Conservation (phyloP, 73 alveolate species). For the Tetrahymena elliotti region DNA sequence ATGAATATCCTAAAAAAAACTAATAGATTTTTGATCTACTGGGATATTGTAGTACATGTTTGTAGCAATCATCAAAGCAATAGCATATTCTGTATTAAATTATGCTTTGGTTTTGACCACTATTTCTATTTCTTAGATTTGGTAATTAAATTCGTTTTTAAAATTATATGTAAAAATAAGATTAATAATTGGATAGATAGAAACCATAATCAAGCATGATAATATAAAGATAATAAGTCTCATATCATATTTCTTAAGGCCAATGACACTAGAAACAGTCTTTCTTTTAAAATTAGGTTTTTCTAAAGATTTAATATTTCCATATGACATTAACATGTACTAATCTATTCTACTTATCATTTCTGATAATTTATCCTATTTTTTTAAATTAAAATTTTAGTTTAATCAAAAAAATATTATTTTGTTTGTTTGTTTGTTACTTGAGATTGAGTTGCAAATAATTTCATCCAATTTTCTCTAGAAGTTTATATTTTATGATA, state of each 20-base stretch:
- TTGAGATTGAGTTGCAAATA: neutral
- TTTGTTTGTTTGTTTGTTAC: too few relatives aligned
- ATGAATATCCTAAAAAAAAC: neutral
- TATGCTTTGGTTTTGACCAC: neutral
- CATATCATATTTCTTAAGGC: neutral
- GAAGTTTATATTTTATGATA: neutral
- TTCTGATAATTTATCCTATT: neutral
- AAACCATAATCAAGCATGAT: neutral
- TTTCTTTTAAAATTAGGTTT: neutral
- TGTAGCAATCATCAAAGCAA: neutral
- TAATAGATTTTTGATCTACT: neutral
- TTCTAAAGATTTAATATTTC: neutral
- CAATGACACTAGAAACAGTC: neutral
- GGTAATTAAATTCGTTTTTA: neutral
- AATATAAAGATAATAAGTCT: neutral
- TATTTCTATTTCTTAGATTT: neutral
- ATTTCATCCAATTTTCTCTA: neutral
- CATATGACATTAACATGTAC: neutral
- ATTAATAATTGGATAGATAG: neutral
- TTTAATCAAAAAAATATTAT: neutral
- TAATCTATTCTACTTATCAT: neutral
- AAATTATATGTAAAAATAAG: neutral
- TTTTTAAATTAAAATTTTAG: neutral
- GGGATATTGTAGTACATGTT: neutral
- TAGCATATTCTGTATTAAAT: neutral